These are phyloP conservation scores for Pseudozyma sp. DNA, from an alignment of 1,284 basidiomycete species.

Conservation along the genomic window DNA sequence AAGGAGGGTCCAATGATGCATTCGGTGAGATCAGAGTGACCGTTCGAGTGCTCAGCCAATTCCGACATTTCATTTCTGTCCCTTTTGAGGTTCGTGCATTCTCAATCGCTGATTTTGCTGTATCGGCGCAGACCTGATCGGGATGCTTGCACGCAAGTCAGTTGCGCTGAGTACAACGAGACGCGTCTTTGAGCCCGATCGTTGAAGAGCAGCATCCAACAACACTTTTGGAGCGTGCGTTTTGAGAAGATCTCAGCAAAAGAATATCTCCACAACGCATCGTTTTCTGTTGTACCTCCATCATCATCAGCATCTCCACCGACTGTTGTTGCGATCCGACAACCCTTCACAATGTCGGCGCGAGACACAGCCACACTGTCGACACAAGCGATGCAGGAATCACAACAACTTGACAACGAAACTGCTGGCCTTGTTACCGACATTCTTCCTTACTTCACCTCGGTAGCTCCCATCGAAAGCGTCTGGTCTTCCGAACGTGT, in stretches of 20 bases:
- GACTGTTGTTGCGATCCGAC: neutral
- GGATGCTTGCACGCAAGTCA: no score
- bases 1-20: neutral
- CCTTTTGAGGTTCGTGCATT: neutral
- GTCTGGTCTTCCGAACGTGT: conserved; percentile 32
- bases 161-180: no score
- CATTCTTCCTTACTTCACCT: conserved; percentile 39
- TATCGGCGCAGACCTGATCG: no score
- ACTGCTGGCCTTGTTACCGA: conserved; percentile 35
- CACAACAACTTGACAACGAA: conserved; percentile 27
- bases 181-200: no score
- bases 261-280: no score
- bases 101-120: no score
- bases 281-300: no score
- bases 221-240: no score
- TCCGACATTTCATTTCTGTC: neutral
- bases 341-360: conserved; percentile 13
- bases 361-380: conserved; percentile 6
- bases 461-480: conserved; percentile 20
- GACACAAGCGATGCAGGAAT: neutral
- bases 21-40: neutral
- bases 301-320: neutral
- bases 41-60: neutral
- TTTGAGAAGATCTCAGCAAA: no score
- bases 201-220: no score